Base-by-base conservation (phyloP, 2,329 filamentous ascomycete species). In the Leptodontidium sp. region DNA sequence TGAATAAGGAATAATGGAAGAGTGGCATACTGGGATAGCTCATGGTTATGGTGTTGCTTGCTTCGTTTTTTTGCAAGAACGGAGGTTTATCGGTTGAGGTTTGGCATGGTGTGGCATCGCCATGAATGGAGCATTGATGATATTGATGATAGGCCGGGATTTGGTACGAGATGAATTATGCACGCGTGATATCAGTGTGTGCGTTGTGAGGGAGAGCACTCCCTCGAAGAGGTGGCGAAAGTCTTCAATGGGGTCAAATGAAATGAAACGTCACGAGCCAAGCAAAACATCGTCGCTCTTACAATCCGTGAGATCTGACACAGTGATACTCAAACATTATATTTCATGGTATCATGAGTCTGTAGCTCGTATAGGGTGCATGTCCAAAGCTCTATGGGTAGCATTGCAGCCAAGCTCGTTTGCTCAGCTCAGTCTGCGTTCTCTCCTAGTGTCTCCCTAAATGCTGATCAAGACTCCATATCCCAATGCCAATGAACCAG, bases 401-500 rank as follows among this genome's bases (percentile, higher is more conserved):
- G 32, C 35, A n/a, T 15, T 59, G 57, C 45, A 59, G 38, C 57
- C 12, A 59, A n/a, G 21, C n/a, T 45, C 38, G 3, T 32, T n/a
- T 7, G 7, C n/a, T 38, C 35, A 59, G 55, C 35, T 43, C 55
- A n/a, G 17, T 21, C 47, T 50, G 2, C n/a, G 15, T 50, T 4
- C 21, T 21, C 47, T 50, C 26, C 7, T 26, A 21, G 50, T 57
- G 55, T 53, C 64, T 58, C 49, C 64, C 40, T 43, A 67, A 64
- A 70, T 70, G 69, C 69, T 62, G 38, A 70, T 68, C 49, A 65
- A 65, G 57, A 58, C 55, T 57, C 70, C 57, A 26, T 59, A 62
- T 29, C 40, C 63, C 58, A 53, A 69, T 70, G 68, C 66, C 57
- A 58, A 40, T 32, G n/a, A 21, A 50, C 12, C 45, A 59, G 50